Conservation (phyloP, 2,329 filamentous ascomycete genomes). For the Penicillium glabrum region DNA sequence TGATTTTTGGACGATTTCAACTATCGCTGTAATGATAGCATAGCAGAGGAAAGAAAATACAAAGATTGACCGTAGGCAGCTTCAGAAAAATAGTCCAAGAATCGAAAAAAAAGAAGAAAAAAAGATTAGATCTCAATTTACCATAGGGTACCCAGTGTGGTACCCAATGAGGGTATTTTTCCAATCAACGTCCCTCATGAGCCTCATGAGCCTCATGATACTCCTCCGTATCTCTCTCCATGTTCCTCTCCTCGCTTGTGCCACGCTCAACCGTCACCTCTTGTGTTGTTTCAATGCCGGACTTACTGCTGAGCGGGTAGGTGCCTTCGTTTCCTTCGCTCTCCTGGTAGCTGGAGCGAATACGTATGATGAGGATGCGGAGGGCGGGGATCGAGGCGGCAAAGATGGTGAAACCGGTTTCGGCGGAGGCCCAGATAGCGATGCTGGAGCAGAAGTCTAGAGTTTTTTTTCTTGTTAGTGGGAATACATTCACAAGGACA, state of each 20-base stretch:
- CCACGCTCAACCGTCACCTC: neutral
- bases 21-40: neutral
- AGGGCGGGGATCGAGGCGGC: slow-evolving; percentile 30
- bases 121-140: neutral
- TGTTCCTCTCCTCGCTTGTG: neutral
- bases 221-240: neutral
- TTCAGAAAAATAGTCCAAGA: neutral
- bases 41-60: neutral
- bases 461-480: neutral
- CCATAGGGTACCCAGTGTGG: neutral
- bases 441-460: slow-evolving; percentile 10
- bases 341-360: slow-evolving; percentile 10
- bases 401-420: slow-evolving; percentile 31
- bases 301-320: neutral
- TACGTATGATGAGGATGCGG: slow-evolving; percentile 24
- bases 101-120: neutral
- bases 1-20: neutral
- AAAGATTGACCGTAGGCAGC: neutral
- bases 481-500: neutral
- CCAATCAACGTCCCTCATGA: neutral
- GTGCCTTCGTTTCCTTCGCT: neutral
- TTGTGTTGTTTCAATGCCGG: slow-evolving; percentile 4
- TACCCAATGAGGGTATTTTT: neutral
- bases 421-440: slow-evolving; percentile 28
- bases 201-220: neutral